Conservation (phyloP, 371 early-diverging fungal species). For the Mortierella sp. region DNA sequence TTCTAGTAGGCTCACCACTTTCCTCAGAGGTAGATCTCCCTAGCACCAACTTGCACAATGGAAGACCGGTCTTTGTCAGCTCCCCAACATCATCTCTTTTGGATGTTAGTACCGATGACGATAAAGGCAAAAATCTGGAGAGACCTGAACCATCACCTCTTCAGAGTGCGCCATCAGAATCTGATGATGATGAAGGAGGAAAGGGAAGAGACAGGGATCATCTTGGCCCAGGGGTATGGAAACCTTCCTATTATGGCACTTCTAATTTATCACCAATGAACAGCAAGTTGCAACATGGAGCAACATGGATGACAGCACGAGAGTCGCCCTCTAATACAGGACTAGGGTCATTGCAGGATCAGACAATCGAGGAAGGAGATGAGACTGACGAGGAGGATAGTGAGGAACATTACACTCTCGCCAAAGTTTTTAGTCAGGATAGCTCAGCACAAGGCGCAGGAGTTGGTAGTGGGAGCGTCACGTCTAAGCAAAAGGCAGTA, state of each 20-base stretch:
- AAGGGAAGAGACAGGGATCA: neutral
- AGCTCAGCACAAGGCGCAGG: neutral
- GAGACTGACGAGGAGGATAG: conserved; percentile 16
- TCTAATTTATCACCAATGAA: conserved; percentile 6
- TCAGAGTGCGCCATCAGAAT: conserved; percentile 12
- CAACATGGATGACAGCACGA: conserved; percentile 43
- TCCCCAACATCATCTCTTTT: conserved; percentile 30
- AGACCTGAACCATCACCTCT: conserved; percentile 34
- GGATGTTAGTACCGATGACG: conserved; percentile 12
- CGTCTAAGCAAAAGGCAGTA: neutral
- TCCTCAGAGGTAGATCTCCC: conserved; percentile 34
- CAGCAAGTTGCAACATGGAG: conserved; percentile 19
- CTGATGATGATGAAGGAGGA: neutral
- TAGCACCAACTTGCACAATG: conserved; percentile 3
- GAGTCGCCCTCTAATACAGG: conserved; percentile 27
- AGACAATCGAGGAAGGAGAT: conserved; percentile 27
- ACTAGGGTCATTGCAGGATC: conserved; percentile 18
- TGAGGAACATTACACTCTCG: conserved; percentile 6
- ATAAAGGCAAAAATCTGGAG: conserved; percentile 3
- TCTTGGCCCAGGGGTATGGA: conserved; percentile 28
- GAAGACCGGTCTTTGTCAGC: conserved; percentile 27
- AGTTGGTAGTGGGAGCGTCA: neutral
- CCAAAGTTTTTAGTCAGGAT: conserved; percentile 6
- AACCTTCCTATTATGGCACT: conserved; percentile 6
- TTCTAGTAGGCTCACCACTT: conserved; percentile 44